These are phyloP conservation scores for Claviceps capensis DNA, from an alignment of 2,329 filamentous ascomycete species.

Conservation along the genomic window DNA sequence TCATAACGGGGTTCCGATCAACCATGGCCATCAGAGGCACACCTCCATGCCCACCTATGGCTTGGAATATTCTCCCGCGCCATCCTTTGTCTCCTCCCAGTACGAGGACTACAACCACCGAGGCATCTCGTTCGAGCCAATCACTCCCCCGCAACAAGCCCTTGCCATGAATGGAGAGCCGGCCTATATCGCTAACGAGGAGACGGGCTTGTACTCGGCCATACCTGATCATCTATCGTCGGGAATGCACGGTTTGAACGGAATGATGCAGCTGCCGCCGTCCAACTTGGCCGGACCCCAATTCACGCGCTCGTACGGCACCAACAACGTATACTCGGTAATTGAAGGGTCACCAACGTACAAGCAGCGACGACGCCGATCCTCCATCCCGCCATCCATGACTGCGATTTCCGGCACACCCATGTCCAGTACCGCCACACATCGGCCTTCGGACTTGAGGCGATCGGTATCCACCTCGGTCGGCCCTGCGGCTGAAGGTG, in stretches of 20 bases:
- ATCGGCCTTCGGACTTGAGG: constrained; percentile 80
- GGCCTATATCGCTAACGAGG: constrained; percentile 95
- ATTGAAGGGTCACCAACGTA: constrained; percentile 98
- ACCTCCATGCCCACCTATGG: constrained; percentile 95
- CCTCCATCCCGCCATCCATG: constrained; percentile 76
- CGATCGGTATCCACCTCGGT: constrained; percentile 84
- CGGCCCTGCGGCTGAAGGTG: constrained; percentile 64
- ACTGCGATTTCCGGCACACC: constrained; percentile 54
- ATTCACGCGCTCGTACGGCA: constrained; percentile 59
- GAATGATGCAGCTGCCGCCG: constrained; percentile 80
- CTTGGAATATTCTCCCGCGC: constrained; percentile 93
- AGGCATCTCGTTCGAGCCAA: constrained; percentile 88
- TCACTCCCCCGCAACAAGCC: constrained; percentile 88
- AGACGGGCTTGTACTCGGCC: constrained; percentile 87
- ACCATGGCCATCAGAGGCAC: constrained; percentile 77
- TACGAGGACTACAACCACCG: constrained; percentile 97
- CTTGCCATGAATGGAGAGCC: constrained; percentile 73
- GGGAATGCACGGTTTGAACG: constrained; percentile 62
- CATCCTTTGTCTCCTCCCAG: constrained; percentile 96
- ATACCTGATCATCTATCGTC: constrained; percentile 70
- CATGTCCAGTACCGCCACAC: constrained; percentile 46
- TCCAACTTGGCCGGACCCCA: constrained; percentile 71
- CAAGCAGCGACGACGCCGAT: constrained; percentile 89
- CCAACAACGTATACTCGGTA: constrained; percentile 80
- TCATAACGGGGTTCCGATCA: constrained; percentile 76